Evolutionary conservation across 1,139 yeast genomes (phyloP), one percentile per base, ranked within the genome.

Genomic region (Candida neerlandica): DNA sequence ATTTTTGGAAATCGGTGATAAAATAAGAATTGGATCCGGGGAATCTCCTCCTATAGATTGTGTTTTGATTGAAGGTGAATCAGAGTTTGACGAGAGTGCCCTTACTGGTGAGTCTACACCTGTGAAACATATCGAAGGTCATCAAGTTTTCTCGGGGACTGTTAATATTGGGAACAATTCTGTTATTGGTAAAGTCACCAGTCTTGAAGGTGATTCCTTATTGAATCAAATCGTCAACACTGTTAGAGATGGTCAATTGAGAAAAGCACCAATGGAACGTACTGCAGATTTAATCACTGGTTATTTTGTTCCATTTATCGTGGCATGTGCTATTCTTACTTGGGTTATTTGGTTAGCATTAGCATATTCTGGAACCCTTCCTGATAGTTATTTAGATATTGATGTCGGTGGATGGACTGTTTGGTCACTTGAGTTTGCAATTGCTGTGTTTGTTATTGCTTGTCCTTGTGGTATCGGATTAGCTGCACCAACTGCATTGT

Each of bases 401-500:
- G 87, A 83, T 55, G 67, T 82, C 49, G 92, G 91, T 21, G 90
- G 91, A 0, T 86, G 92, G 91, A 69, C 80, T 0, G 81, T 86
- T 15, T 87, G 94, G 92, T 83, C 92, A 0, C 71, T 87, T 51
- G 85, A 86, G 56, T 87, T 87, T 66, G 82, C 92, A 0, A 85
- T 87, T 56, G 81, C 94, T 0, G 94, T 88, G 5, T 86, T 88
- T 69, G 95, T 84, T 7, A 69, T 75, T 50, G 80, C 80, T 1
- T 75, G 80, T 56, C 80, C 80, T 3, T 75, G 80, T 64, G 80
- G 79, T 1, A 70, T 75, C 52, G 80, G 79, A 1, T 64, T 75
- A 41, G 80, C 80, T 16, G 79, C 80, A 0, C 80, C 80, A 2
- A 74, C 80, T 1, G 80, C 80, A 1, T 61, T 75, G 34, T 73